These are phyloP conservation scores for Lichtheimia ornata DNA, from an alignment of 371 early-diverging fungal genomes.

Conservation along the genomic window DNA sequence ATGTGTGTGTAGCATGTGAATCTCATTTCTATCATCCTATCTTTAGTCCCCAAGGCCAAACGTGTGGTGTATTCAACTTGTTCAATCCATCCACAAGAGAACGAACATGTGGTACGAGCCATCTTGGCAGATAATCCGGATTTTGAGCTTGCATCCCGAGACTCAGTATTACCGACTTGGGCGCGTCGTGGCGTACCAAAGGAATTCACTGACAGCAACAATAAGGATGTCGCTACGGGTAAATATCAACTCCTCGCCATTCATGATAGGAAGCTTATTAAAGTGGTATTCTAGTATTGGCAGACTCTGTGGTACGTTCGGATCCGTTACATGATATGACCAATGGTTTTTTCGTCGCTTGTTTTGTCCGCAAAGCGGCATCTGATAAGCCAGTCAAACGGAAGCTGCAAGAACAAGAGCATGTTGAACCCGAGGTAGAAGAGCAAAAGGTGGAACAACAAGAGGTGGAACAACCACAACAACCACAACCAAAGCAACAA, in stretches of 20 bases:
- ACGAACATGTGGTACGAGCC: conserved; percentile 90
- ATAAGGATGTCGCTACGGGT: neutral
- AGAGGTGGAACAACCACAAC: neutral
- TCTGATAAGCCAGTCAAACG: conserved; percentile 4
- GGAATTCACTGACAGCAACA: conserved; percentile 26
- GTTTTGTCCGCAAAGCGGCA: conserved; percentile 60
- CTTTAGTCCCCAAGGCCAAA: conserved; percentile 70
- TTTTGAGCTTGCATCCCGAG: conserved; percentile 63
- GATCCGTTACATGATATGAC: conserved; percentile 70
- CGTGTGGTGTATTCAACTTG: conserved; percentile 96
- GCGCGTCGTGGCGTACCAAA: conserved; percentile 64
- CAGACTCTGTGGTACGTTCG: conserved; percentile 68
- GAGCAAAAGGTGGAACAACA: neutral
- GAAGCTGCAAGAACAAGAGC: neutral
- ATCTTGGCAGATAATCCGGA: conserved; percentile 51
- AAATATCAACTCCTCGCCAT: conserved; percentile 1
- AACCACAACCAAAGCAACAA: neutral
- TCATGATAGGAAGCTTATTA: neutral
- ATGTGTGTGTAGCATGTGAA: no score
- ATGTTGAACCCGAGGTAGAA: neutral
- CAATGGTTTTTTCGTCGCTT: conserved; percentile 88
- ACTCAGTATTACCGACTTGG: conserved; percentile 75
- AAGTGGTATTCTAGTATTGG: conserved; percentile 33
- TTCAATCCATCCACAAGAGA: conserved; percentile 92
- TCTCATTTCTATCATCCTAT: neutral